Conservation (phyloP, 345 rosid species). For the Bruguiera sexangula region DNA sequence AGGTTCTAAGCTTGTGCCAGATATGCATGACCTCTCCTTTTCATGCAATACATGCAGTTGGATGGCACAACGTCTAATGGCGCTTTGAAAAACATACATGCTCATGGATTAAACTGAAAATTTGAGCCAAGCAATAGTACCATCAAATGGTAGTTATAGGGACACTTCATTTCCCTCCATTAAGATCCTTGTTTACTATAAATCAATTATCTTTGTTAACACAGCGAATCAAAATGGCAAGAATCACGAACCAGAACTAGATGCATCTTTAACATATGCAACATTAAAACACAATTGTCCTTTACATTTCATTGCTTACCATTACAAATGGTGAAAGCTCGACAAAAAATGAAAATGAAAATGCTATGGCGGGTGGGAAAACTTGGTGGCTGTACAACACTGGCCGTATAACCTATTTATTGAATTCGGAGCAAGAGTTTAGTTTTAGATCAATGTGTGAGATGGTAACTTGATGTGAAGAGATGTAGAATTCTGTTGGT, state of each 20-base stretch:
- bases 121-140: too few species aligned
- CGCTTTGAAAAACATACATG: too few species aligned
- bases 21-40: too few species aligned
- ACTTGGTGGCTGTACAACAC: slow-evolving; percentile 36
- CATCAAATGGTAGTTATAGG: neutral
- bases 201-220: too few species aligned
- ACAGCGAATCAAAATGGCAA: too few species aligned
- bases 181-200: slow-evolving; percentile 33
- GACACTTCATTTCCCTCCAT: slow-evolving; percentile 27
- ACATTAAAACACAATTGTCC: neutral
- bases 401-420: slow-evolving; percentile 20
- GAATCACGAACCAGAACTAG: too few species aligned
- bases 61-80: too few species aligned
- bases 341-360: neutral
- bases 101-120: too few species aligned
- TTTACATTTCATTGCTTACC: slow-evolving; percentile 10
- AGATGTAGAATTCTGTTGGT: slow-evolving; percentile 15
- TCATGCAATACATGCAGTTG: too few species aligned
- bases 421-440: slow-evolving; percentile 13
- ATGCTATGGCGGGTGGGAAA: slow-evolving; percentile 1
- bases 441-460: slow-evolving; percentile 15
- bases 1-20: too few species aligned
- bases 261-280: neutral
- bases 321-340: slow-evolving; percentile 7
- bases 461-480: slow-evolving; percentile 17